phyloP scores from a whole-genome alignment of 169 alveolate species.

The Plasmodium knowlesi region DNA sequence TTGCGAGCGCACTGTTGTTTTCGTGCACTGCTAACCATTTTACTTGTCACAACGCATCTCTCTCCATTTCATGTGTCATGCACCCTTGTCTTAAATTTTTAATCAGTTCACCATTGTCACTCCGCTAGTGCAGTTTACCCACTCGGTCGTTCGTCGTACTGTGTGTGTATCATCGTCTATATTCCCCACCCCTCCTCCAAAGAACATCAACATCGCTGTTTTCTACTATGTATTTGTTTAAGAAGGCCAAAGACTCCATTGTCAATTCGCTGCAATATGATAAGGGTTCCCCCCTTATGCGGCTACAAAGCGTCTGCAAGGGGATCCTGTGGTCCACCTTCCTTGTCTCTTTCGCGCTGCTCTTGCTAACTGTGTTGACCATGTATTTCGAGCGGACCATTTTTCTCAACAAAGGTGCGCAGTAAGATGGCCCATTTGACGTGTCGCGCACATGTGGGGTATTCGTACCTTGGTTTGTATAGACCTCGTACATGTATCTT shows the following conservation, averaged over 20 bases:
- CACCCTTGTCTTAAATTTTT: not conserved
- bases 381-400: not conserved
- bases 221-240: conserved; percentile 48
- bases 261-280: conserved; percentile 41
- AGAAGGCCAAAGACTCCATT: conserved; percentile 64
- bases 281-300: conserved; percentile 30
- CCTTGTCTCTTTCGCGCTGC: not conserved
- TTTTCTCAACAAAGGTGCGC: conserved; percentile 25
- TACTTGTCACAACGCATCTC: not conserved
- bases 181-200: not conserved
- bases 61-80: not conserved
- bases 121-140: not conserved
- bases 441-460: not conserved
- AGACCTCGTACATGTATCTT: not conserved
- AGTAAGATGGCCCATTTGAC: not conserved
- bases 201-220: not conserved
- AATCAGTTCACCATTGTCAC: not conserved
- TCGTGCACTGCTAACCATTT: not conserved
- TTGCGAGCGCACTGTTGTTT: not conserved
- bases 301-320: conserved; percentile 17
- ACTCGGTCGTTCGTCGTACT: not conserved
- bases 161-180: not conserved
- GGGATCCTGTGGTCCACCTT: conserved; percentile 29
- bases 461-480: not conserved
- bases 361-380: not conserved